Conservation (phyloP, 2,329 filamentous ascomycete genomes). For the Aspergillus sp. region DNA sequence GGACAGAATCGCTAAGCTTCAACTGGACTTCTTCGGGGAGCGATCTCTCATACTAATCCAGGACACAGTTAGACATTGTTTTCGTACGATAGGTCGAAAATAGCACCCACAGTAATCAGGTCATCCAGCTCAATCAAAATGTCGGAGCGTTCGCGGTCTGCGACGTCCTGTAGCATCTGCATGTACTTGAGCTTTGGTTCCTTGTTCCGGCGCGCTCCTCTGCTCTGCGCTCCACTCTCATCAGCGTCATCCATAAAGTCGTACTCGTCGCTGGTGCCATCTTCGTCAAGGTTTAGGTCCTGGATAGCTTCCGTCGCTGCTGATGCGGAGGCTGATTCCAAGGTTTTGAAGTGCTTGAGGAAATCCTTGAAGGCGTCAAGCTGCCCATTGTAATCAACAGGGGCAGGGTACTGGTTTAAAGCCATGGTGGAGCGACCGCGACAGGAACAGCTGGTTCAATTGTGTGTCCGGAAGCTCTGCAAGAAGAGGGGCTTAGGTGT, state of each 20-base stretch:
- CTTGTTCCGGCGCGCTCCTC: slow-evolving; percentile 50
- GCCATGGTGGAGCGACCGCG: slow-evolving; percentile 64
- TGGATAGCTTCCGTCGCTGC: slow-evolving; percentile 78
- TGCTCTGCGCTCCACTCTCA: slow-evolving; percentile 42
- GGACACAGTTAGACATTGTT: neutral
- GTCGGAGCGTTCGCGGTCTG: slow-evolving; percentile 74
- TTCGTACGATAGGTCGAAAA: neutral
- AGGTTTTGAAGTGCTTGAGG: slow-evolving; percentile 78
- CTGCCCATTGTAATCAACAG: slow-evolving; percentile 86
- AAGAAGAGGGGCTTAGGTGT: slow-evolving; percentile 14
- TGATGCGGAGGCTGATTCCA: slow-evolving; percentile 61
- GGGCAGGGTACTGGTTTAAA: slow-evolving; percentile 74
- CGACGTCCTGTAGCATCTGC: slow-evolving; percentile 80
- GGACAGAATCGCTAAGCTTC: slow-evolving; percentile 71
- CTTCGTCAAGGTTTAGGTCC: slow-evolving; percentile 81
- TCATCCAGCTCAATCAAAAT: slow-evolving; percentile 89
- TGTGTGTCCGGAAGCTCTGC: slow-evolving; percentile 16
- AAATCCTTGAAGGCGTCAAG: slow-evolving; percentile 81
- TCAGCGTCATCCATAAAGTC: slow-evolving; percentile 86
- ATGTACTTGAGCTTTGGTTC: slow-evolving; percentile 81
- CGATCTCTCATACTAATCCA: slow-evolving; percentile 69
- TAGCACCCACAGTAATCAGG: slow-evolving; percentile 61
- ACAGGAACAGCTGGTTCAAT: slow-evolving; percentile 19
- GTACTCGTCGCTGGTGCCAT: slow-evolving; percentile 84
- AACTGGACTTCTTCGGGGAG: slow-evolving; percentile 69